phyloP scores from a whole-genome alignment of 2,329 filamentous ascomycete genomes.

The Xylariaceae sp. region DNA sequence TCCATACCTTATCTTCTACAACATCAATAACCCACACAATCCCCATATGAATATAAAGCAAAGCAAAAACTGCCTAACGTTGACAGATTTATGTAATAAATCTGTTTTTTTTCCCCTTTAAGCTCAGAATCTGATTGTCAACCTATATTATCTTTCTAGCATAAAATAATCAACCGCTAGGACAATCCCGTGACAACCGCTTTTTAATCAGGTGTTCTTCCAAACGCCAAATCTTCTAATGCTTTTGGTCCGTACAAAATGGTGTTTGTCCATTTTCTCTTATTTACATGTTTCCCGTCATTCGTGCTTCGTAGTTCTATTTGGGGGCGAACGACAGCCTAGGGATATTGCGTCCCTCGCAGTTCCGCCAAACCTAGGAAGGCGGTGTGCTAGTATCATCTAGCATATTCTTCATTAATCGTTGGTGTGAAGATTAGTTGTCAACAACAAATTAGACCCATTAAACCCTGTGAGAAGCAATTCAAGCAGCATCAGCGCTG shows the following conservation, averaged over 20 bases:
- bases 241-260: not conserved
- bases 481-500: slow-evolving; percentile 72
- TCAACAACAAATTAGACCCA: not conserved
- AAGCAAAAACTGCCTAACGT: no score
- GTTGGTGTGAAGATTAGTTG: not conserved
- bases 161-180: slow-evolving; percentile 19
- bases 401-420: not conserved
- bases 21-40: no score
- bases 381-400: not conserved
- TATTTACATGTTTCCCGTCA: slow-evolving; percentile 22
- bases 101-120: no score
- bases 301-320: not conserved
- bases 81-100: no score
- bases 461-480: not conserved
- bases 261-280: slow-evolving; percentile 5
- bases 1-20: no score
- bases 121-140: slow-evolving; percentile 5
- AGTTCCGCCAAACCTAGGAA: not conserved
- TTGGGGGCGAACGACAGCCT: not conserved
- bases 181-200: slow-evolving; percentile 19
- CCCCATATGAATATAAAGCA: no score
- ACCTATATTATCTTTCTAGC: slow-evolving; percentile 11
- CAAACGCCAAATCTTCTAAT: slow-evolving; percentile 21
- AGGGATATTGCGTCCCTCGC: not conserved
- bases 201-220: slow-evolving; percentile 14